These are phyloP conservation scores for Sporothrix brasiliensis DNA, from an alignment of 2,329 filamentous ascomycete species.

Conservation along the genomic window DNA sequence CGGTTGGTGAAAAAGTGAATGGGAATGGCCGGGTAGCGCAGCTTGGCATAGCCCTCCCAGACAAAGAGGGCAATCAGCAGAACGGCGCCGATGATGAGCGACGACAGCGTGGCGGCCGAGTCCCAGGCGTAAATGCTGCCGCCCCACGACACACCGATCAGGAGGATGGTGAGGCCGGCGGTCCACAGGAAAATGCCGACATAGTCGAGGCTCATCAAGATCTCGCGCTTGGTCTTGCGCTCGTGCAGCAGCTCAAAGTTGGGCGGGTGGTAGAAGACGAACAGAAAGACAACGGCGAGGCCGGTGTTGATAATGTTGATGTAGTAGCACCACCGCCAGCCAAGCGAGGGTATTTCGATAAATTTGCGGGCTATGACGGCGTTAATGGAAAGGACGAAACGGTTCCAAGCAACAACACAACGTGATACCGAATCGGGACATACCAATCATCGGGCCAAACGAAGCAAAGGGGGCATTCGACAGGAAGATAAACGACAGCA, in stretches of 20 bases:
- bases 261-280: constrained; percentile 49
- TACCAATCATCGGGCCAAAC: constrained; percentile 43
- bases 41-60: constrained; percentile 39
- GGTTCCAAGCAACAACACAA: background rate
- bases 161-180: constrained; percentile 49
- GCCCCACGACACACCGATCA: constrained; percentile 53
- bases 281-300: constrained; percentile 44
- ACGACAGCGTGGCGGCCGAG: constrained; percentile 42
- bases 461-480: constrained; percentile 39
- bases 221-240: constrained; percentile 43
- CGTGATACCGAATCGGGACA: constrained; percentile 18
- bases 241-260: constrained; percentile 47
- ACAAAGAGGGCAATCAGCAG: constrained; percentile 38
- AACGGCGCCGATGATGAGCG: constrained; percentile 40
- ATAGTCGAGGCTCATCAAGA: constrained; percentile 46
- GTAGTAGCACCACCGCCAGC: constrained; percentile 49
- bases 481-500: constrained; percentile 44
- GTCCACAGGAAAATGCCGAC: constrained; percentile 52
- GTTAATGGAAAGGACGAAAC: background rate
- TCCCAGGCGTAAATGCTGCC: constrained; percentile 49
- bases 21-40: constrained; percentile 45
- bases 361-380: constrained; percentile 37
- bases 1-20: constrained; percentile 44
- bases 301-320: constrained; percentile 46
- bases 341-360: constrained; percentile 43